Percentiles rank a stretch among this genome's conserved stretches.
These are phyloP conservation scores for Phaeosphaeriaceae sp. DNA, from an alignment of 2,329 filamentous ascomycete species.

Conservation along the genomic window DNA sequence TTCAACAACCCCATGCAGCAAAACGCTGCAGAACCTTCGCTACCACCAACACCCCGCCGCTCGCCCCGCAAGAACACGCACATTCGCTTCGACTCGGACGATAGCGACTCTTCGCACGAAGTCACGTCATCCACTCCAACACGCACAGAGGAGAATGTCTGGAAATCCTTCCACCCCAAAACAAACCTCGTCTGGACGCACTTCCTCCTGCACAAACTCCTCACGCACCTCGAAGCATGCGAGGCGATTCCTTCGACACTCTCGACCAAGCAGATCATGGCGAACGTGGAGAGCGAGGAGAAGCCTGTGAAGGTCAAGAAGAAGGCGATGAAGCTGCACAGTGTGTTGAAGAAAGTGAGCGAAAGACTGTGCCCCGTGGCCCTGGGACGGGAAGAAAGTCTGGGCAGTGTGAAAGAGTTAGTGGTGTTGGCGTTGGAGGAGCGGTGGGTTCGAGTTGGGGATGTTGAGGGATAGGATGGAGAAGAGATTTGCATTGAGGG, in stretches of 20 bases:
- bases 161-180: slow-evolving; percentile 63
- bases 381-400: slow-evolving; percentile 25
- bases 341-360: slow-evolving; percentile 45
- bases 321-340: slow-evolving; percentile 48
- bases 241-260: slow-evolving; percentile 26
- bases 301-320: slow-evolving; percentile 36
- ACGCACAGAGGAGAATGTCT: slow-evolving; percentile 37
- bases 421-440: slow-evolving; percentile 43
- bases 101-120: slow-evolving; percentile 6
- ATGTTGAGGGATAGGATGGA: slow-evolving; percentile 29
- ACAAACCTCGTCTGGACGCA: slow-evolving; percentile 71
- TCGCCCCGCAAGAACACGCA: slow-evolving; percentile 36
- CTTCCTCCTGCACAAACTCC: slow-evolving; percentile 64
- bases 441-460: slow-evolving; percentile 42
- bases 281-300: slow-evolving; percentile 12
- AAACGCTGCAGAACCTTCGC: slow-evolving; percentile 6
- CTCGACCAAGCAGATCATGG: slow-evolving; percentile 18
- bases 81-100: slow-evolving; percentile 31
- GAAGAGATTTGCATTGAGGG: background rate
- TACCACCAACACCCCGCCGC: slow-evolving; percentile 22
- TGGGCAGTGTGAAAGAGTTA: slow-evolving; percentile 44
- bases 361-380: slow-evolving; percentile 50
- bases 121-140: background rate
- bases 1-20: slow-evolving; percentile 51
- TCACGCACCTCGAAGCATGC: slow-evolving; percentile 47